These are phyloP conservation scores for Dactylorhiza incarnata DNA, from an alignment of 106 monocot genomes.

Conservation along the genomic window DNA sequence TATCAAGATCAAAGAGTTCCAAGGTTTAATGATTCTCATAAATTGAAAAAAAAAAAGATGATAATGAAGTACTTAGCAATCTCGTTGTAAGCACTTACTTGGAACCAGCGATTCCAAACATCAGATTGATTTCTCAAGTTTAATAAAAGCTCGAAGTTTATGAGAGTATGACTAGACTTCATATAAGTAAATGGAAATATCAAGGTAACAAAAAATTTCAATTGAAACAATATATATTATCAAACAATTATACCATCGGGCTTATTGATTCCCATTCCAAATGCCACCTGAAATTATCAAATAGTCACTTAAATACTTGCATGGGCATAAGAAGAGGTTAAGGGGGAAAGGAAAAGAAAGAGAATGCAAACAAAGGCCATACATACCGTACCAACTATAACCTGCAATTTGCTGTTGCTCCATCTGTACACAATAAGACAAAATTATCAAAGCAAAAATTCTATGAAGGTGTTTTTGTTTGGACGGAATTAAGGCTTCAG, in stretches of 20 bases:
- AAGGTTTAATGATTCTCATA: background rate
- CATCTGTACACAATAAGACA: slow-evolving; percentile 45
- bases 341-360: slow-evolving; percentile 1
- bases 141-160: background rate
- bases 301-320: slow-evolving; percentile 6
- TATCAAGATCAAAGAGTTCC: background rate
- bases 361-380: background rate
- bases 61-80: background rate
- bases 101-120: background rate
- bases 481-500: no score
- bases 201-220: background rate
- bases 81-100: background rate
- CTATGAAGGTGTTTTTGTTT: background rate
- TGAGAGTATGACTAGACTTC: background rate
- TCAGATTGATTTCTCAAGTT: background rate
- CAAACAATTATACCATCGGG: slow-evolving; percentile 69
- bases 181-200: background rate
- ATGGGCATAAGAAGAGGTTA: background rate
- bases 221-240: background rate
- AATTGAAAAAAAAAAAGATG: background rate
- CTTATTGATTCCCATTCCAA: slow-evolving; percentile 99
- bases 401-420: slow-evolving; percentile 92
- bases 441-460: background rate
- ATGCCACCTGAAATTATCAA: slow-evolving; percentile 68
- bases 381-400: slow-evolving; percentile 97